A percentile compares a stretch with the other conserved stretches of the same genome.
Conservation (phyloP, 129 eudicot species). For the carrot (Daucus carota) region DNA sequence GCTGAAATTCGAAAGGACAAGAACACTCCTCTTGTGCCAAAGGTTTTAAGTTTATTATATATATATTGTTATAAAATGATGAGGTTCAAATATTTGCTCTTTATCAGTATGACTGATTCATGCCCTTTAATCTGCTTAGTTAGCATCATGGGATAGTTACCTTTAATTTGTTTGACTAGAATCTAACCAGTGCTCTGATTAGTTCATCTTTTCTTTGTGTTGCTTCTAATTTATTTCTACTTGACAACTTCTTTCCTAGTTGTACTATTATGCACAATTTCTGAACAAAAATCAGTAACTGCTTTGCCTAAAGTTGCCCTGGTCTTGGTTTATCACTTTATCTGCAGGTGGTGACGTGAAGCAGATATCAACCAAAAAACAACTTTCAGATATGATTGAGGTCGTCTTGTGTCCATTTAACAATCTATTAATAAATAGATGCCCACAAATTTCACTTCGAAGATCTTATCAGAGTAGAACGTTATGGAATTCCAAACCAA, state of each 20-base stretch:
- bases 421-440: constrained; percentile 1
- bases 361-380: constrained; percentile 42
- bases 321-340: constrained; percentile 31
- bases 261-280: neutral
- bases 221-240: neutral
- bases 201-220: neutral
- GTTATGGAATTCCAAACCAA: neutral
- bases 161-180: neutral
- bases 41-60: constrained; percentile 39
- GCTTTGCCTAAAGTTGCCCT: constrained; percentile 6
- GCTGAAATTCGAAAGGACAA: constrained; percentile 96
- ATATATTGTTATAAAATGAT: neutral
- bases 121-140: neutral
- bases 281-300: neutral
- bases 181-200: neutral
- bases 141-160: neutral
- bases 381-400: constrained; percentile 58
- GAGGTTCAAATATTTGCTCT: constrained; percentile 8
- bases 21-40: constrained; percentile 82
- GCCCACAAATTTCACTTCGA: neutral
- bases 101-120: neutral
- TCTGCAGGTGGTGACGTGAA: constrained; percentile 89
- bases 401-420: constrained; percentile 36
- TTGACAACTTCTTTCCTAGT: neutral
- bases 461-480: neutral